A percentile compares a stretch with the other conserved stretches of the same genome.
These are phyloP conservation scores for Durio zibethinus DNA, from an alignment of 345 rosid genomes.

Conservation along the genomic window DNA sequence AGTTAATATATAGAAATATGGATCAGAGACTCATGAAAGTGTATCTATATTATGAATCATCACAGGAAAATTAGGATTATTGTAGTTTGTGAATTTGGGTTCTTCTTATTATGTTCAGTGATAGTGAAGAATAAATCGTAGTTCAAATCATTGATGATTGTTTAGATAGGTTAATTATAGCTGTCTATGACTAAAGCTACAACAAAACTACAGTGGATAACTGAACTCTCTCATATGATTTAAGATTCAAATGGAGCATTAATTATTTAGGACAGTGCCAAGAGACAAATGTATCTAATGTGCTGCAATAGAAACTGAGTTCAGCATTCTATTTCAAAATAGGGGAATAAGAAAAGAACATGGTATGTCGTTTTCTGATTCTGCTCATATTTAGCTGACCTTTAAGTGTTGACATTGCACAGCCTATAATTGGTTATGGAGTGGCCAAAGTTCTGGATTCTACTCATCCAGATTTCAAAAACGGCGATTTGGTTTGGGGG, in stretches of 20 bases:
- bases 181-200: background rate
- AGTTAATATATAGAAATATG: background rate
- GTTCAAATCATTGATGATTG: background rate
- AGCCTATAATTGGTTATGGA: conserved; percentile 53
- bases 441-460: conserved; percentile 61
- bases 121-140: background rate
- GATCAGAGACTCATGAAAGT: background rate
- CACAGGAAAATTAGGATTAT: background rate
- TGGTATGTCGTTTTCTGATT: background rate
- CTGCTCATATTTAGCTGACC: background rate
- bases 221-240: background rate
- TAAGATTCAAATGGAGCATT: background rate
- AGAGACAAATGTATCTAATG: too few relatives aligned
- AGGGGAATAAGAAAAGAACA: background rate
- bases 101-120: background rate
- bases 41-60: background rate
- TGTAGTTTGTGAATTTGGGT: background rate
- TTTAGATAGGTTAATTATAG: background rate
- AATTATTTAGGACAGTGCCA: background rate
- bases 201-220: background rate
- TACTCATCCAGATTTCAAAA: conserved; percentile 36
- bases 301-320: background rate
- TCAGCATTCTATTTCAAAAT: background rate
- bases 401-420: background rate
- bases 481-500: conserved; percentile 58